These are phyloP conservation scores for Theobroma cacao DNA, from an alignment of 345 rosid species.

Conservation along the genomic window DNA sequence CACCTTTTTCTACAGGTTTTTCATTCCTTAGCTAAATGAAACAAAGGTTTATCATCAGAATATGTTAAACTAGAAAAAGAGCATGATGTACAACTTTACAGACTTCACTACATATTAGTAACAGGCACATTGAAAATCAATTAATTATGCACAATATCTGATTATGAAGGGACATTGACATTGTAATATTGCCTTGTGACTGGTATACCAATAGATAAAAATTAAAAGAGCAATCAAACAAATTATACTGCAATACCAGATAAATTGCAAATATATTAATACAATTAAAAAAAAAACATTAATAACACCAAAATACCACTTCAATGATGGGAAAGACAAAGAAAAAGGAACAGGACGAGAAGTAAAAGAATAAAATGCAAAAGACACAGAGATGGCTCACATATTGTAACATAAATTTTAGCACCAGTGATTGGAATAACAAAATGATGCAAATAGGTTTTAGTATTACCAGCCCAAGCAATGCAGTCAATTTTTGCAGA, in stretches of 20 bases:
- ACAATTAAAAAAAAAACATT: neutral
- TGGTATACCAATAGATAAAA: neutral
- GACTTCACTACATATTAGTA: neutral
- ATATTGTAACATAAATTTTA: neutral
- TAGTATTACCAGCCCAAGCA: constrained; percentile 90
- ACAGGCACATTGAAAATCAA: neutral
- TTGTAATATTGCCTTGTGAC: neutral
- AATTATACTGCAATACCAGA: neutral
- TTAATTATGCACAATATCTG: neutral
- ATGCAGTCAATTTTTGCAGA: constrained; percentile 78
- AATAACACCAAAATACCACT: neutral
- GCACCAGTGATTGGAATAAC: neutral
- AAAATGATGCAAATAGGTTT: constrained; percentile 7
- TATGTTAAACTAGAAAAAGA: neutral
- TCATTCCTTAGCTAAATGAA: constrained; percentile 67
- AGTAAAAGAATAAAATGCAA: neutral
- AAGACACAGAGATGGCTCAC: neutral
- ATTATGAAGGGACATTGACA: neutral
- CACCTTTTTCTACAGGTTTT: constrained; percentile 77
- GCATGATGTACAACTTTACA: neutral
- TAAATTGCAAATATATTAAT: neutral
- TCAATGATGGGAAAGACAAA: neutral
- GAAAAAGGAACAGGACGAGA: neutral
- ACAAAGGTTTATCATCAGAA: constrained; percentile 14
- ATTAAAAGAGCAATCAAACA: neutral